Evolutionary conservation across 1,139 yeast species (phyloP), one percentile per base, ranked within the genome.

Genomic region (Wickerhamiella infanticola): DNA sequence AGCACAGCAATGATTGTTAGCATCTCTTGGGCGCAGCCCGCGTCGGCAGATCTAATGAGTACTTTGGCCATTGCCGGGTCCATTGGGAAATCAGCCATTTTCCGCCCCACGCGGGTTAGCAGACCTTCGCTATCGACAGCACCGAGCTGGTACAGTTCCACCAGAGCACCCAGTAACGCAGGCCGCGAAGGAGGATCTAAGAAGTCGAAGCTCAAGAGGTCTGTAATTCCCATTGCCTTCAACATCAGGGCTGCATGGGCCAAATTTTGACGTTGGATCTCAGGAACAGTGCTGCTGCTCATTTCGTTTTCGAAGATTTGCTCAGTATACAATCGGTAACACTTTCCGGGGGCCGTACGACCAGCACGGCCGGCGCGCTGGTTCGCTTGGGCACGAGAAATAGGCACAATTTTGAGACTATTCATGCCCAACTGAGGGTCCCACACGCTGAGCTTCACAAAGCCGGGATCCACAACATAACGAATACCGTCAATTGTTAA

Each of bases 11-110:
- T 84, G 25, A 93, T 82, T 0, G 82, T 80, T 37, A 85, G 65
- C 44, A 88, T 74, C 55, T 90, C 98, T 45, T 82, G 88, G 0
- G 93, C 72, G 53, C 98, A 90, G 18, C 72, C 74, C 52, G 74
- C 74, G 25, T 81, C 81, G 5, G 79, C 79, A 0, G 95, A 81
- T 25, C 77, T 72, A 44, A 90, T 72, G 44, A 93, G 65, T 0
- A 94, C 80, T 56, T 84, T 84, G 2, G 97, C 81, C 50, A 93
- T 66, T 4, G 84, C 75, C 0, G 99, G 98, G 50, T 85, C 95
- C 86, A 90, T 85, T 0, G 99, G 98, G 59, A 88, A 86, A 48
- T 81, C 83, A 0, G 96, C 85, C 94, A 93, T 82, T 53, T 75
- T 72, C 44, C 77, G 67, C 0, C 99, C 99, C 31, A 82, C 64